These are phyloP conservation scores for Excoecaria cochinchinensis DNA, from an alignment of 345 rosid species.

Conservation along the genomic window DNA sequence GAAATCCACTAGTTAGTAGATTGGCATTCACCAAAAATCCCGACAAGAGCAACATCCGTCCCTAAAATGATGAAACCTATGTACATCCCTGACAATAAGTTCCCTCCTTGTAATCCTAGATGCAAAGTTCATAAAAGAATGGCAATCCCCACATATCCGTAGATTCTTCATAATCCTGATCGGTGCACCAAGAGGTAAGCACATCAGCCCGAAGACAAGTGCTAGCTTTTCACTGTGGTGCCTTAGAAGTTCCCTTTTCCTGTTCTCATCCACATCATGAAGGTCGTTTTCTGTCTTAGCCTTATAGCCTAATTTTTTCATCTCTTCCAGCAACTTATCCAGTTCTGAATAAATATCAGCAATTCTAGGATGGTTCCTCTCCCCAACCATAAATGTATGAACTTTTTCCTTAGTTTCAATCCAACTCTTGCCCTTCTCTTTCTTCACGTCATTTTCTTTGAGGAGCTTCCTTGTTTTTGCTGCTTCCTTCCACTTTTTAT, in stretches of 20 bases:
- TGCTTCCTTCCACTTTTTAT: slow-evolving; percentile 59
- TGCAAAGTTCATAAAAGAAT: slow-evolving; percentile 69
- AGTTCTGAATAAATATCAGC: slow-evolving; percentile 47
- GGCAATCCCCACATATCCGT: slow-evolving; percentile 78
- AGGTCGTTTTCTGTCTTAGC: slow-evolving; percentile 46
- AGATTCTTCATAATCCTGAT: slow-evolving; percentile 76
- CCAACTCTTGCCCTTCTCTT: slow-evolving; percentile 81
- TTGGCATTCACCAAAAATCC: slow-evolving; percentile 64
- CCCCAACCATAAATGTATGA: slow-evolving; percentile 62
- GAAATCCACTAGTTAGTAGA: too few species aligned
- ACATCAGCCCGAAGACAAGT: slow-evolving; percentile 53
- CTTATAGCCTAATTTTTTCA: slow-evolving; percentile 52
- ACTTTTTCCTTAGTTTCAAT: slow-evolving; percentile 64
- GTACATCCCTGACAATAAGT: slow-evolving; percentile 74
- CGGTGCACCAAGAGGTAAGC: slow-evolving; percentile 39
- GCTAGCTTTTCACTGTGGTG: slow-evolving; percentile 80
- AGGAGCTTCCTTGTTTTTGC: slow-evolving; percentile 57
- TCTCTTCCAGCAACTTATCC: slow-evolving; percentile 46
- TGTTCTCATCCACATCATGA: slow-evolving; percentile 53
- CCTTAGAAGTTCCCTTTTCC: slow-evolving; percentile 56
- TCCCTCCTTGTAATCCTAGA: slow-evolving; percentile 53
- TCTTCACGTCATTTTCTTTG: slow-evolving; percentile 51
- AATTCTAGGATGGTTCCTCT: slow-evolving; percentile 55
- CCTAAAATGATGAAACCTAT: slow-evolving; percentile 71
- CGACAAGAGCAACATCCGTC: slow-evolving; percentile 71